Evolutionary conservation across 148 eudicot genomes (phyloP), one percentile per base, ranked within the genome.

Genomic region (Beta vulgaris): DNA sequence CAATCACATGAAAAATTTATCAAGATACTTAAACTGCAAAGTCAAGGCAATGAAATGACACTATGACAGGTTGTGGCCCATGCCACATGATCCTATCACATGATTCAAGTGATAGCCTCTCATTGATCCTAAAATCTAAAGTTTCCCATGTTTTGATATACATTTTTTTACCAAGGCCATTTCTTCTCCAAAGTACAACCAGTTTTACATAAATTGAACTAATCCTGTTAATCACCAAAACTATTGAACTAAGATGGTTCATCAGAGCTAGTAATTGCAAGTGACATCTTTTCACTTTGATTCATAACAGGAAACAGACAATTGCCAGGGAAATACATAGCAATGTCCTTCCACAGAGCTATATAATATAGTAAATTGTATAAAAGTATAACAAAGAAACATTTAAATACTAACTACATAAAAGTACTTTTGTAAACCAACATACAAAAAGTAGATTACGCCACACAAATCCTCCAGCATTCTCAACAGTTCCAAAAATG

Each of bases 51-150:
- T 4, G n/a, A 32, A 49, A 69, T 49, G 71, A 61, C 74, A 79
- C 23, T 37, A 69, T 49, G 71, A 61, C 74, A 79, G 19, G 32
- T 63, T 53, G 44, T 25, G 42, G 60, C 59, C 64, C 42, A 63
- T 63, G 40, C 1, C 48, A 63, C 71, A 80, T 76, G 68, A 75
- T 64, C 43, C 44, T 51, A 11, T 65, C 79, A 80, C 83, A 80
- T 42, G n/a, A n/a, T n/a, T 60, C 73, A 59, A 28, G 37, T 67
- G 74, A 54, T 28, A 23, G 21, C 19, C 42, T 70, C 65, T 59
- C 3, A 28, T 15, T 28, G 31, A 58, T 19, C n/a, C 14, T 37
- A 25, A 16, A 12, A 51, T 25, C 48, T 36, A 9, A 72, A 49
- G 18, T 26, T 77, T 43, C 12, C 31, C 21, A 46, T 62, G 37